These are phyloP conservation scores for Parsonsia alboflavescens DNA, from an alignment of 257 asterid genomes.

Conservation along the genomic window DNA sequence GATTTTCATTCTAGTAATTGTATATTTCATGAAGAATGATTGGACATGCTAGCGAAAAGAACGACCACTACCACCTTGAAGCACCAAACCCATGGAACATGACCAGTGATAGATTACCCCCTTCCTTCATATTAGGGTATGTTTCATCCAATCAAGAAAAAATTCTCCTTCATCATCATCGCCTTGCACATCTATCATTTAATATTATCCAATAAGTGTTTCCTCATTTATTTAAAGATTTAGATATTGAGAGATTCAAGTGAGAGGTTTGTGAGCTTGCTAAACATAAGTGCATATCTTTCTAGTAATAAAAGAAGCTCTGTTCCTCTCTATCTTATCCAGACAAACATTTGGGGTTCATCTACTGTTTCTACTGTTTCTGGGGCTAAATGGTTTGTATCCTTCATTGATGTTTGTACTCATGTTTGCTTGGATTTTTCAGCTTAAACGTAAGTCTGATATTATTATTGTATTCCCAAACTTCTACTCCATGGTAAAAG, in stretches of 20 bases:
- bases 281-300: neutral
- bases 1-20: neutral
- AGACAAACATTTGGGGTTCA: constrained; percentile 1
- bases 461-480: too few relatives aligned
- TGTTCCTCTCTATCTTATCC: neutral
- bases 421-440: too few relatives aligned
- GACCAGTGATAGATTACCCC: neutral
- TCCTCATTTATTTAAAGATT: neutral
- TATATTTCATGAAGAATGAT: neutral
- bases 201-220: neutral
- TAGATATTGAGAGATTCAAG: neutral
- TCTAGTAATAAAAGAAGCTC: neutral
- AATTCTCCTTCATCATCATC: neutral
- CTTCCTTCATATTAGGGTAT: neutral
- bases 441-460: too few relatives aligned
- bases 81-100: neutral
- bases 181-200: neutral
- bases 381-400: too few relatives aligned
- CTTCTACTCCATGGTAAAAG: too few relatives aligned
- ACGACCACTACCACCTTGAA: neutral
- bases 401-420: too few relatives aligned
- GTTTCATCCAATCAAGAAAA: neutral
- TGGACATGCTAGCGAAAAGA: neutral
- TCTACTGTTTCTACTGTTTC: neutral
- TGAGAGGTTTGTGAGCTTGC: neutral